Evolutionary conservation across 164 flowering plant genomes (phyloP).

Genomic region (Aristolochia fimbriata): DNA sequence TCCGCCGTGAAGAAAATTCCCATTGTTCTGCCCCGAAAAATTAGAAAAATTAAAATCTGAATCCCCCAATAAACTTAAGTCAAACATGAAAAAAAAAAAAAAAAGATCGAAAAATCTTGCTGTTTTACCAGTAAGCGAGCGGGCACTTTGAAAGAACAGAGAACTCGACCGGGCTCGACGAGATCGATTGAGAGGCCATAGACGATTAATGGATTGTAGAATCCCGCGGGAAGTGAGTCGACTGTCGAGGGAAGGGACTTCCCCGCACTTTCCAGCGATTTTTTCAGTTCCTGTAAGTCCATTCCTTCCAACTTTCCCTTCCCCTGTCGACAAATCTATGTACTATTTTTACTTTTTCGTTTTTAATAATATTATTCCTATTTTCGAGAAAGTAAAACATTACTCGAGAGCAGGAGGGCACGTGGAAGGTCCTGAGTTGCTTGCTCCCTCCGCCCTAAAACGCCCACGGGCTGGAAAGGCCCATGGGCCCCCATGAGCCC

Average conservation of each 20-base stretch:
- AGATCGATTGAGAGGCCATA: conserved; percentile 8
- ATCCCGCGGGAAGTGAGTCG: background rate
- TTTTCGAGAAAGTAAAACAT: too few species aligned
- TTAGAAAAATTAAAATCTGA: background rate
- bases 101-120: background rate
- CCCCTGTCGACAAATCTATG: too few species aligned
- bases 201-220: conserved; percentile 6
- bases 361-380: too few species aligned
- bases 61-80: background rate
- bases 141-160: conserved; percentile 13
- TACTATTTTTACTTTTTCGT: too few species aligned
- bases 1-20: conserved; percentile 12
- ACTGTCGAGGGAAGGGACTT: conserved; percentile 2
- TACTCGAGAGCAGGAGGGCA: too few species aligned
- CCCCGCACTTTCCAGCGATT: background rate
- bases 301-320: background rate
- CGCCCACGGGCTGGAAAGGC: too few species aligned
- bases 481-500: too few species aligned
- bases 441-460: too few species aligned
- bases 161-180: conserved; percentile 11
- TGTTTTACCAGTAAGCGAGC: conserved; percentile 6
- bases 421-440: too few species aligned
- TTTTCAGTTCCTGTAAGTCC: conserved; percentile 8
- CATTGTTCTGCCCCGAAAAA: conserved; percentile 9
- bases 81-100: background rate